A percentile compares a stretch with the other conserved stretches of the same genome.
Conservation (phyloP, 2,329 filamentous ascomycete genomes). For the Xylaria sp. region DNA sequence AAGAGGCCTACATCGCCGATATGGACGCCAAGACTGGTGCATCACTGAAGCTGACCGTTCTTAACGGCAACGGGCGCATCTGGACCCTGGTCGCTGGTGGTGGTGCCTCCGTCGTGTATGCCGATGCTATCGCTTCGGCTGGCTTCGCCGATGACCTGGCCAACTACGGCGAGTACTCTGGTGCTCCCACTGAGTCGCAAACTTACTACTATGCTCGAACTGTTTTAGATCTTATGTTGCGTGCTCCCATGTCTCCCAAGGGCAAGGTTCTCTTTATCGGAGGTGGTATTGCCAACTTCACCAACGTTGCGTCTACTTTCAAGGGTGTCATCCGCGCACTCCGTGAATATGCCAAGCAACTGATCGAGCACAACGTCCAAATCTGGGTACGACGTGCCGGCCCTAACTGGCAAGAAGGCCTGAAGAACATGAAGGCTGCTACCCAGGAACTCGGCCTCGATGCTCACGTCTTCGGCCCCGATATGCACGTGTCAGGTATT, state of each 20-base stretch:
- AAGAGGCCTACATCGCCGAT: conserved; percentile 98
- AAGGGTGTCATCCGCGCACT: conserved; percentile 99
- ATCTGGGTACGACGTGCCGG: conserved; percentile 94
- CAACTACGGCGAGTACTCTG: conserved; percentile 99
- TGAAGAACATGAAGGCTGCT: conserved; percentile 99
- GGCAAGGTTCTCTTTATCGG: conserved; percentile 99
- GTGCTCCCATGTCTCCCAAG: conserved; percentile 82
- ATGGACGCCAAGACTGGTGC: conserved; percentile 99
- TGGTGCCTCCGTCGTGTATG: conserved; percentile 99
- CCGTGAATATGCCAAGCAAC: conserved; percentile 84
- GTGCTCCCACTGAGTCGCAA: conserved; percentile 97
- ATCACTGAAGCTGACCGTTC: conserved; percentile 96
- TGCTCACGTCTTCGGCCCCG: conserved; percentile 72
- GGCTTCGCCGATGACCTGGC: conserved; percentile 96
- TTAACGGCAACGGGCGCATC: conserved; percentile 90
- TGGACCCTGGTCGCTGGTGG: conserved; percentile 99
- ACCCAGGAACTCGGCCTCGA: conserved; percentile 89
- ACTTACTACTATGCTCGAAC: conserved; percentile 99
- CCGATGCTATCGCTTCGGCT: conserved; percentile 95
- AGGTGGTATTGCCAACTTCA: conserved; percentile 99
- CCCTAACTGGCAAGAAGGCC: conserved; percentile 99
- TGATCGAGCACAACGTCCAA: conserved; percentile 96
- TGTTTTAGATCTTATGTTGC: conserved; percentile 96
- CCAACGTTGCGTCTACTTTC: conserved; percentile 99
- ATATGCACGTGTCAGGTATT: conserved; percentile 98